These are phyloP conservation scores for Cryptosporidium muris DNA, from an alignment of 169 alveolate species.

Conservation along the genomic window DNA sequence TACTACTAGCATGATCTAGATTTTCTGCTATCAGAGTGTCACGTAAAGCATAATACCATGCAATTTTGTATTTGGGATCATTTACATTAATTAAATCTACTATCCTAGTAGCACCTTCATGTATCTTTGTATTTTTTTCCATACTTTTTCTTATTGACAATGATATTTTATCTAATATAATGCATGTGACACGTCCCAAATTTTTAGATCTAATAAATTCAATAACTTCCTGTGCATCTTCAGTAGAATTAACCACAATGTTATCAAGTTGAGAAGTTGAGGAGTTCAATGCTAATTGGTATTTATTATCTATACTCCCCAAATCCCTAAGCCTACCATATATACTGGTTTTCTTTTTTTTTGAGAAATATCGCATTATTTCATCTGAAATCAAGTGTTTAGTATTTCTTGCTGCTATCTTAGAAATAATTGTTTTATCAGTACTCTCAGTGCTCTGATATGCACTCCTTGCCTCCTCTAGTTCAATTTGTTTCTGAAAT, in stretches of 20 bases:
- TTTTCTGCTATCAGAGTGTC: constrained; percentile 90
- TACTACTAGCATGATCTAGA: constrained; percentile 87
- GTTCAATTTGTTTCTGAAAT: constrained; percentile 15
- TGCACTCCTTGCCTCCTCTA: constrained; percentile 62
- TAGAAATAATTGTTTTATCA: constrained; percentile 2
- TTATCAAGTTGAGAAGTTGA: constrained; percentile 86
- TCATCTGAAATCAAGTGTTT: constrained; percentile 23
- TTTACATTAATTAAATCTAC: constrained; percentile 86
- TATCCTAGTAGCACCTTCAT: constrained; percentile 80
- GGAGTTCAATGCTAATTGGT: constrained; percentile 89
- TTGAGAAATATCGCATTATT: constrained; percentile 15
- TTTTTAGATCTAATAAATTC: constrained; percentile 85
- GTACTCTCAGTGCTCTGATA: constrained; percentile 4
- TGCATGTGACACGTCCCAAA: constrained; percentile 88
- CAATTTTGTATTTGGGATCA: constrained; percentile 79
- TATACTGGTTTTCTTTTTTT: constrained; percentile 78
- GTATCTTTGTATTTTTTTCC: constrained; percentile 67
- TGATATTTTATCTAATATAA: constrained; percentile 79
- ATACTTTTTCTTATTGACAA: constrained; percentile 70
- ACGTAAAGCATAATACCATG: constrained; percentile 88
- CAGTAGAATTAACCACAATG: constrained; percentile 89
- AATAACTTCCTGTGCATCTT: constrained; percentile 87
- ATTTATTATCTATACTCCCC: constrained; percentile 86
- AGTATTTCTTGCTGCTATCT: background rate
- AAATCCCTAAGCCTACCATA: constrained; percentile 93